Evolutionary conservation across 495 filamentous ascomycete genomes (phyloP), one percentile per base, ranked within the genome.

Genomic region (Aspergillus sclerotiicarbonarius): DNA sequence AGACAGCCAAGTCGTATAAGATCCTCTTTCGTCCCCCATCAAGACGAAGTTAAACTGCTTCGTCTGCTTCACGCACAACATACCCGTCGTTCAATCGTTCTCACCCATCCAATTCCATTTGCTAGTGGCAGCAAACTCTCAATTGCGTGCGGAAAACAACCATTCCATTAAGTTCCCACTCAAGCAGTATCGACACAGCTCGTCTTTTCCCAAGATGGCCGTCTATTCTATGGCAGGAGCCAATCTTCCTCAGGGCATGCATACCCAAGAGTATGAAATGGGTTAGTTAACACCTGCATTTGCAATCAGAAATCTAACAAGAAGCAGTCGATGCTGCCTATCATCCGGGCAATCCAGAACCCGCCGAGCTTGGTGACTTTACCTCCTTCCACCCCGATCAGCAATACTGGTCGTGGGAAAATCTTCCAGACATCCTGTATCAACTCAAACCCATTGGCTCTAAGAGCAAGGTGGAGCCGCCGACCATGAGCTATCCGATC

Each of bases 371-470:
- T 32, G 55, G 44, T 3, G 61, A 62, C 46, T 20, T 13, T 16
- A 62, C 63, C 9, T 29, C 29, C 15, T 53, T 19, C 21, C 56
- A 49, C 18, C 56, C 50, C 12, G 63, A 60, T 4, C 63, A 65
- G 35, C 32, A 48, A 2, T 45, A 41, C 8, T 65, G 63, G 63
- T 60, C 63, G 10, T 60, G 59, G 59, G 29, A 45, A 3, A 60
- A 56, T 32, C 33, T 65, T 6, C 63, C 63, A 0, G 63, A 62
- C 6, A 62, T 65, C 2, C 37, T 65, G 6, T 65, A 62, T 16
- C 59, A 65, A 29, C 39, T 65, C 16, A 55, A 53, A 1, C 59
- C 63, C 7, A 13, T 31, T 4, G 51, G 21, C 0, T 18, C 15
- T 13, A 46, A 46, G n/a, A 56, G 45, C 10, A 44, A 48, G 8